Base-by-base conservation (phyloP, 257 asterid species). In the Plantago elongata region DNA sequence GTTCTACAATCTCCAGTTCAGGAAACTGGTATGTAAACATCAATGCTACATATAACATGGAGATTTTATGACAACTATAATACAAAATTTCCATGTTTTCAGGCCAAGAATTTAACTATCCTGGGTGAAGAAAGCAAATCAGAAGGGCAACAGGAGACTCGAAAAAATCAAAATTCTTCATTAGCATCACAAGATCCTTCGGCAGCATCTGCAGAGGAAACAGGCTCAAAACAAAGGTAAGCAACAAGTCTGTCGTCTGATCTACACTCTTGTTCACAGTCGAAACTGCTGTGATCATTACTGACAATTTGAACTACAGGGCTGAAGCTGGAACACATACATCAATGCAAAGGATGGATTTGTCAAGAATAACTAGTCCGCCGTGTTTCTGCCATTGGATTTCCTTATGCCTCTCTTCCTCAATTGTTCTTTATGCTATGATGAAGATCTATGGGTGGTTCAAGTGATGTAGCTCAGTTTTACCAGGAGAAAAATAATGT, bases 1-100 rank as follows among this genome's bases (percentile, higher is more conserved):
- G 15, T 64, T 89, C 17, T 89, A 87, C 79, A 89, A 79, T 70
- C 88, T 85, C 37, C 91, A 78, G 65, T 83, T 84, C 67, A 84
- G 86, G 69, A 84, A 87, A 60, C 58, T 83, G 90, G 97, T 77
- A 66, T 54, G 77, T 60, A 50, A 37, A 48, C 61, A 4, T 5
- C 7, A 34, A 7, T 34, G 40, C 8, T 34, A 34, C 40, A 34
- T 34, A 7, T 34, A 34, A 34, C 40, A 34, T 34, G 40, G 40
- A 34, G 8, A 7, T 34, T 34, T 34, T 34, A 34, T 34, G 40
- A 34, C 40, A 34, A 34, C 0, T 34, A 34, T 34, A 6, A 34
- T 1, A 34, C 5, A 34, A 34, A 34, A 34, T 57, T 57, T 27
- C 13, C 13, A 38, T 57, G 13, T 27, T 63, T 11, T 17, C 63